Conservation (phyloP, 495 filamentous ascomycete genomes). For the Amorphotheca resinae region DNA sequence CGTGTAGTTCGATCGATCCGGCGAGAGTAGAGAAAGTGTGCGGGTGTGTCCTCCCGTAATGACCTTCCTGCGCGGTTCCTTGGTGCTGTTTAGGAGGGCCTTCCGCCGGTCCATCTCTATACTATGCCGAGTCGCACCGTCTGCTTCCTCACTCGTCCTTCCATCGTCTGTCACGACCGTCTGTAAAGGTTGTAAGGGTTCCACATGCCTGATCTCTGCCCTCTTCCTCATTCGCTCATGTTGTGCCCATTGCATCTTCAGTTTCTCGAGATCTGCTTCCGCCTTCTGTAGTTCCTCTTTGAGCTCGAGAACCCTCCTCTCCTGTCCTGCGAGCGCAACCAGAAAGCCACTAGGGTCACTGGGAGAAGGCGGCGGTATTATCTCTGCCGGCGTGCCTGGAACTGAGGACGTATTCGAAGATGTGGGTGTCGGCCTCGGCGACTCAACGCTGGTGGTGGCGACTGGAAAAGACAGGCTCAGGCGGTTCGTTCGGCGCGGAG, state of each 20-base stretch:
- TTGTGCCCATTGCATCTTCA: constrained; percentile 73
- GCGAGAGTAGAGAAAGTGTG: constrained; percentile 75
- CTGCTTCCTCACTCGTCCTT: constrained; percentile 3
- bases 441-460: constrained; percentile 22
- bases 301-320: constrained; percentile 84
- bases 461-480: constrained; percentile 75
- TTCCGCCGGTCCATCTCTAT: constrained; percentile 49
- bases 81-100: constrained; percentile 35
- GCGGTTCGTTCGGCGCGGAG: constrained; percentile 55
- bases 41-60: constrained; percentile 51
- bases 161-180: constrained; percentile 17
- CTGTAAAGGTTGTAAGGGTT: constrained; percentile 35
- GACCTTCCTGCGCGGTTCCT: constrained; percentile 43
- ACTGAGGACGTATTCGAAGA: constrained; percentile 28
- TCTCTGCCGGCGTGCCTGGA: constrained; percentile 36
- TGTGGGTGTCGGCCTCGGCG: constrained; percentile 22
- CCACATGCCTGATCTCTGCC: constrained; percentile 43
- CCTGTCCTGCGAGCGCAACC: constrained; percentile 80
- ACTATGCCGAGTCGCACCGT: constrained; percentile 12
- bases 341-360: constrained; percentile 66
- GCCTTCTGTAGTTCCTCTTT: constrained; percentile 76
- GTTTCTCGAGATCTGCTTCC: constrained; percentile 57
- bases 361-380: constrained; percentile 31
- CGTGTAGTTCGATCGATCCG: constrained; percentile 31
- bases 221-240: constrained; percentile 72